Evolutionary conservation across 2,329 filamentous ascomycete species (phyloP).

Genomic region (Alternaria arborescens): DNA sequence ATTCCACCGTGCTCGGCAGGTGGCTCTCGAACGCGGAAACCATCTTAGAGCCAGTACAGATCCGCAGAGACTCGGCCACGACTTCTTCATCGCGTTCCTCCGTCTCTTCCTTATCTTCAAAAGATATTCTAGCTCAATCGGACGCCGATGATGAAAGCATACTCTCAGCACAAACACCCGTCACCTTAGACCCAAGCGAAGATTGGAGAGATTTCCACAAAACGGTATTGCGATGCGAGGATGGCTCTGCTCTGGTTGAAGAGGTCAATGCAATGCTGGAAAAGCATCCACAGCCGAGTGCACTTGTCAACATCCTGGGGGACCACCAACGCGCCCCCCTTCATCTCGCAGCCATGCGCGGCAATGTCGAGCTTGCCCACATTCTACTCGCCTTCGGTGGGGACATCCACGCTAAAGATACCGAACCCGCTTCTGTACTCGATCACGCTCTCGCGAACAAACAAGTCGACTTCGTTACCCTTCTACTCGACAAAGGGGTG

Average conservation of each 20-base stretch:
- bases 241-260: background rate
- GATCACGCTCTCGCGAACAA: slow-evolving; percentile 26
- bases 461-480: slow-evolving; percentile 18
- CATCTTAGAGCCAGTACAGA: slow-evolving; percentile 5
- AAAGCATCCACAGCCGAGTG: slow-evolving; percentile 10
- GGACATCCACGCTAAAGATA: slow-evolving; percentile 29
- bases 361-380: slow-evolving; percentile 19
- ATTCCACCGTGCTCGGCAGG: background rate
- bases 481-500: slow-evolving; percentile 20
- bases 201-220: slow-evolving; percentile 27
- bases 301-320: slow-evolving; percentile 21
- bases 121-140: background rate
- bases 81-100: slow-evolving; percentile 15
- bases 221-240: slow-evolving; percentile 14
- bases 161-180: background rate
- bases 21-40: slow-evolving; percentile 21
- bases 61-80: slow-evolving; percentile 5
- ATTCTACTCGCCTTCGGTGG: slow-evolving; percentile 19
- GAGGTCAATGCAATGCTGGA: slow-evolving; percentile 13
- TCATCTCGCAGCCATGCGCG: slow-evolving; percentile 24
- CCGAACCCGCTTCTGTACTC: slow-evolving; percentile 22
- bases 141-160: slow-evolving; percentile 13
- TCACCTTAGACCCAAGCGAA: background rate
- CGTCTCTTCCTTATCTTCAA: slow-evolving; percentile 10
- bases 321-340: slow-evolving; percentile 24